These are phyloP conservation scores for Wolfiporia cocos DNA, from an alignment of 1,284 basidiomycete species.

Conservation along the genomic window DNA sequence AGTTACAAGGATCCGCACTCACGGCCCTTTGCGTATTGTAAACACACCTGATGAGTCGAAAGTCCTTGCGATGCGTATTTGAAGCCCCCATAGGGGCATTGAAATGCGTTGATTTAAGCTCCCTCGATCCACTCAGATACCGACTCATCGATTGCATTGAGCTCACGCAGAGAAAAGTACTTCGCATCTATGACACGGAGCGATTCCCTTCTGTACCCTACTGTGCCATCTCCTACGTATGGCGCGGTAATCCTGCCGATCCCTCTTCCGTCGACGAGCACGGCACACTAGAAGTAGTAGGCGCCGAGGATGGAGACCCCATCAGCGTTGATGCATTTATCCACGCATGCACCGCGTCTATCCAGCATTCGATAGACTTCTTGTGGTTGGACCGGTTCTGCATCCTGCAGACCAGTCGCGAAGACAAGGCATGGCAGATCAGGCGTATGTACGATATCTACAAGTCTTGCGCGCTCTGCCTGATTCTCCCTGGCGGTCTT, in stretches of 20 bases:
- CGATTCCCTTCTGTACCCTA: too few relatives aligned
- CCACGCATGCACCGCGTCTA: conserved; percentile 8
- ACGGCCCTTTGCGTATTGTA: too few relatives aligned
- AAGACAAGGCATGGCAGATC: conserved; percentile 14
- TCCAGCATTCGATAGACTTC: conserved; percentile 1
- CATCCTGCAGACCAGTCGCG: conserved; percentile 11
- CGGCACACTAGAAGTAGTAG: conserved; percentile 7
- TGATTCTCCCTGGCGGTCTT: conserved; percentile 13
- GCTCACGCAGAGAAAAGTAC: too few relatives aligned
- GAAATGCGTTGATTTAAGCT: too few relatives aligned
- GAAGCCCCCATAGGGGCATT: too few relatives aligned
- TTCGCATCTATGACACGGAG: too few relatives aligned
- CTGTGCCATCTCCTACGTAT: not conserved
- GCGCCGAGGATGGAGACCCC: conserved; percentile 8
- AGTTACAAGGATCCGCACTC: too few relatives aligned
- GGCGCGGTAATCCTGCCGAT: not conserved
- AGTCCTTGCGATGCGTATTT: too few relatives aligned
- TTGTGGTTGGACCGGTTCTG: conserved; percentile 15
- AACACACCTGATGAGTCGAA: too few relatives aligned
- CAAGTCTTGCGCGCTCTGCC: conserved; percentile 5
- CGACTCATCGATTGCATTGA: too few relatives aligned
- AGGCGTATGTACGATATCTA: conserved; percentile 12
- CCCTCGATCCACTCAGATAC: too few relatives aligned
- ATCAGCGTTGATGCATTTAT: conserved; percentile 8
- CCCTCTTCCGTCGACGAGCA: not conserved